Conservation (phyloP, 78 protist genomes). For the Dictyostelium intermedium region DNA sequence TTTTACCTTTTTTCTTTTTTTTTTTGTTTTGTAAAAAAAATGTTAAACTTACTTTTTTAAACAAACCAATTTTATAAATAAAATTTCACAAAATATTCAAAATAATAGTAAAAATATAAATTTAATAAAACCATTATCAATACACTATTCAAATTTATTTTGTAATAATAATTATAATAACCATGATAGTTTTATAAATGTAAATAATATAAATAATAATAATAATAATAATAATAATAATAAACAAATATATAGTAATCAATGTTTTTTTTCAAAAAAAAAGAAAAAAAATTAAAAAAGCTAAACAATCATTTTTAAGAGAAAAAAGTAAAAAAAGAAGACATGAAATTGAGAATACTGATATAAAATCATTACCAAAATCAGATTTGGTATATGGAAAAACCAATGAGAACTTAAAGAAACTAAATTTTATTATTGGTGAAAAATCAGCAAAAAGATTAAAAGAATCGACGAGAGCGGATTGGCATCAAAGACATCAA, state of each 20-base stretch:
- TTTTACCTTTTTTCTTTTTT: too few relatives aligned
- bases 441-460: conserved; percentile 2
- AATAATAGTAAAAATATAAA: too few relatives aligned
- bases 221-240: neutral
- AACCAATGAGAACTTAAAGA: neutral
- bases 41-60: neutral
- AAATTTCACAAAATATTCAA: neutral
- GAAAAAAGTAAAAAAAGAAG: conserved; percentile 12
- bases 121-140: neutral
- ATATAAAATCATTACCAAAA: conserved; percentile 31
- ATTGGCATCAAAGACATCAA: conserved; percentile 51
- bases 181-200: neutral
- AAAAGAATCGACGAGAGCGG: conserved; percentile 41
- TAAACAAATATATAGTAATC: neutral
- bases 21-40: conserved; percentile 84
- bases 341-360: neutral
- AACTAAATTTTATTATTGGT: conserved; percentile 33
- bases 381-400: conserved; percentile 23
- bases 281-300: neutral
- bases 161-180: neutral
- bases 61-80: neutral
- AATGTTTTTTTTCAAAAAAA: neutral
- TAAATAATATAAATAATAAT: neutral
- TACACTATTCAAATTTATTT: too few relatives aligned
- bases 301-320: conserved; percentile 4